Percentiles rank a stretch among this genome's conserved stretches.
Evolutionary conservation across 306 rosid species (phyloP).

Genomic region (Lagenaria siceraria): DNA sequence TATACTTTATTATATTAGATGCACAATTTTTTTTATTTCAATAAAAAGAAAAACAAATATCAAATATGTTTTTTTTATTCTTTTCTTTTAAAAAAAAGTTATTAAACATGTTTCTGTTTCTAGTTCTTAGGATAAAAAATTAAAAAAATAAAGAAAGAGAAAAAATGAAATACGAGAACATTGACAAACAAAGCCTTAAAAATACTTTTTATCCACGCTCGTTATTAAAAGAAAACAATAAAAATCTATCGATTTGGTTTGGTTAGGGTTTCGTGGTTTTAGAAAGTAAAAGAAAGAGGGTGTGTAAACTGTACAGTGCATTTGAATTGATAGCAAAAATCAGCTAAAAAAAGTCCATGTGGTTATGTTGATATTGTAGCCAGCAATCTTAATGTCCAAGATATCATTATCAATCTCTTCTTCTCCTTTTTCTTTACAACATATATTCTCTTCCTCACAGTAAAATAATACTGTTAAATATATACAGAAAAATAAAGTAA

Average conservation of each 20-base stretch:
- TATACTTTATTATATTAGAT: too few relatives aligned
- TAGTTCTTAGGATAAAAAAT: too few relatives aligned
- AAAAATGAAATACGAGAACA: too few relatives aligned
- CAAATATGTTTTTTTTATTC: too few relatives aligned
- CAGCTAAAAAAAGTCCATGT: neutral
- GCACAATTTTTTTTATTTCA: too few relatives aligned
- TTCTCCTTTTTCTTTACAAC: constrained; percentile 2
- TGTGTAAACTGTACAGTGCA: too few relatives aligned
- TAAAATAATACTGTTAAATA: neutral
- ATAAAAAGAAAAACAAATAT: too few relatives aligned
- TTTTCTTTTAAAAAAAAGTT: too few relatives aligned
- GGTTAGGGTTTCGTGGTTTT: neutral
- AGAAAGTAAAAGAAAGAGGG: neutral
- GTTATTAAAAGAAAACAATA: neutral
- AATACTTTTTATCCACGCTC: neutral
- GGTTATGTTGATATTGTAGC: neutral
- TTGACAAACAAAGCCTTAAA: too few relatives aligned
- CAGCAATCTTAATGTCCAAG: constrained; percentile 2
- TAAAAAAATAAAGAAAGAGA: too few relatives aligned
- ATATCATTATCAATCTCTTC: constrained; percentile 8
- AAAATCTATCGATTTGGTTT: too few relatives aligned
- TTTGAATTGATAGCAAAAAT: neutral
- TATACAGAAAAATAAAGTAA: neutral
- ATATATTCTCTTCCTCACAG: constrained; percentile 1
- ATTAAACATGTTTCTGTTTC: too few relatives aligned